These are phyloP conservation scores for Calonectria hawksworthii DNA, from an alignment of 2,329 filamentous ascomycete genomes.

Conservation along the genomic window DNA sequence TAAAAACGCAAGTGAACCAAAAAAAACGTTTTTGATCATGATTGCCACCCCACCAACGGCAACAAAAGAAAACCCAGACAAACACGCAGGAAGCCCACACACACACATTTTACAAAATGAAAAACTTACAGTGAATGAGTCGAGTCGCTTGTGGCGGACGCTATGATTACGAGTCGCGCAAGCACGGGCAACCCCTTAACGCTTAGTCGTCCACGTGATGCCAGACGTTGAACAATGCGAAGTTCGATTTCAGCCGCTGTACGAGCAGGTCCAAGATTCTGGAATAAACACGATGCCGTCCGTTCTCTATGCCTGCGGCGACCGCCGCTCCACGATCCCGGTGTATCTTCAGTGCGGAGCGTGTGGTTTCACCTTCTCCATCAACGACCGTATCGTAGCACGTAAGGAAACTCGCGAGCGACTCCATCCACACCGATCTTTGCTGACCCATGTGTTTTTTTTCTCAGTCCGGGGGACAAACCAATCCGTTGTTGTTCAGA, in stretches of 20 bases:
- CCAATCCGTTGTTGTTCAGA: slow-evolving; percentile 4
- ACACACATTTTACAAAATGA: background rate
- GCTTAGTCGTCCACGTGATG: slow-evolving; percentile 13
- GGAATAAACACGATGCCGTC: slow-evolving; percentile 10
- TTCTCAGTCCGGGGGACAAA: background rate
- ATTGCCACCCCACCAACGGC: background rate
- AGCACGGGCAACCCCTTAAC: background rate
- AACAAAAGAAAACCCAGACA: background rate
- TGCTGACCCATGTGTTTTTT: background rate
- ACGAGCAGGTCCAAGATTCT: background rate
- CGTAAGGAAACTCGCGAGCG: background rate
- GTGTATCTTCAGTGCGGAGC: slow-evolving; percentile 16
- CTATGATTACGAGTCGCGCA: slow-evolving; percentile 12
- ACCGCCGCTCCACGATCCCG: slow-evolving; percentile 3
- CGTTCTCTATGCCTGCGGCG: slow-evolving; percentile 2
- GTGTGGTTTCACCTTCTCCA: slow-evolving; percentile 11
- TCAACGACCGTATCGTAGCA: slow-evolving; percentile 12
- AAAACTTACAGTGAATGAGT: background rate
- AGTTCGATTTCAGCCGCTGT: background rate
- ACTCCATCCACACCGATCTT: background rate
- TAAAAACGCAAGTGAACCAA: background rate
- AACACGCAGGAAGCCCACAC: background rate
- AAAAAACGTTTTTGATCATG: background rate
- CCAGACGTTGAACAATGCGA: background rate
- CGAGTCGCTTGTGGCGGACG: slow-evolving; percentile 3